phyloP scores from a whole-genome alignment of 192 early-diverging fungal genomes.

The Backusella morwellensis region DNA sequence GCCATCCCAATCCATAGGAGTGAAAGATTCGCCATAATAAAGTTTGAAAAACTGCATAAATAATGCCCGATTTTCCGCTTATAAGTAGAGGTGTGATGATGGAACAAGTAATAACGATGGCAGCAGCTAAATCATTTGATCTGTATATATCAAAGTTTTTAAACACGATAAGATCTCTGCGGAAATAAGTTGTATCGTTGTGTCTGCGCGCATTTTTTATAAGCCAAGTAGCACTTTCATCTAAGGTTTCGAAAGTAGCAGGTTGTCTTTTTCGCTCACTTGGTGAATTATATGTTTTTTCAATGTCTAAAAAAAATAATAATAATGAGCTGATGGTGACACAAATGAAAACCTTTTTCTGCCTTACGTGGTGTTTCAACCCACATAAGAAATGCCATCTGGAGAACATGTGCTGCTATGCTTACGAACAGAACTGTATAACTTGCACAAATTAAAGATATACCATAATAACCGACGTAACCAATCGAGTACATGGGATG shows the following conservation, averaged over 20 bases:
- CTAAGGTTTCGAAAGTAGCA: background rate
- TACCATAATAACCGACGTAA: slow-evolving; percentile 94
- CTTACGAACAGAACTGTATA: slow-evolving; percentile 90
- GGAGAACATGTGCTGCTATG: slow-evolving; percentile 81
- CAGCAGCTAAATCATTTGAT: slow-evolving; percentile 76
- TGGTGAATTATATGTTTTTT: slow-evolving; percentile 57
- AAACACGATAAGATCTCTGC: slow-evolving; percentile 85
- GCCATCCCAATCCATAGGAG: slow-evolving; percentile 72
- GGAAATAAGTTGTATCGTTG: slow-evolving; percentile 49
- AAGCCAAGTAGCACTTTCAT: slow-evolving; percentile 5
- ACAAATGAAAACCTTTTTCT: background rate
- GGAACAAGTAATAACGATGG: slow-evolving; percentile 72
- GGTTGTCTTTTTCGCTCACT: slow-evolving; percentile 12
- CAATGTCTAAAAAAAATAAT: slow-evolving; percentile 41
- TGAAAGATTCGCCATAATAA: slow-evolving; percentile 85
- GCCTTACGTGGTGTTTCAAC: slow-evolving; percentile 89
- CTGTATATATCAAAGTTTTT: slow-evolving; percentile 88
- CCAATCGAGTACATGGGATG: slow-evolving; percentile 99
- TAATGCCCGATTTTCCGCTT: slow-evolving; percentile 38
- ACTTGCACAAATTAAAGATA: slow-evolving; percentile 85
- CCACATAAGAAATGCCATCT: slow-evolving; percentile 85
- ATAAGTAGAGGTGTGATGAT: slow-evolving; percentile 55
- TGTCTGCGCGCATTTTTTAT: slow-evolving; percentile 14
- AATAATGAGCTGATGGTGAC: background rate
- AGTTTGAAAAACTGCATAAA: slow-evolving; percentile 65